Evolutionary conservation across 2,329 filamentous ascomycete genomes (phyloP), one percentile per base, ranked within the genome.

Genomic region (Bipolaris oryzae): DNA sequence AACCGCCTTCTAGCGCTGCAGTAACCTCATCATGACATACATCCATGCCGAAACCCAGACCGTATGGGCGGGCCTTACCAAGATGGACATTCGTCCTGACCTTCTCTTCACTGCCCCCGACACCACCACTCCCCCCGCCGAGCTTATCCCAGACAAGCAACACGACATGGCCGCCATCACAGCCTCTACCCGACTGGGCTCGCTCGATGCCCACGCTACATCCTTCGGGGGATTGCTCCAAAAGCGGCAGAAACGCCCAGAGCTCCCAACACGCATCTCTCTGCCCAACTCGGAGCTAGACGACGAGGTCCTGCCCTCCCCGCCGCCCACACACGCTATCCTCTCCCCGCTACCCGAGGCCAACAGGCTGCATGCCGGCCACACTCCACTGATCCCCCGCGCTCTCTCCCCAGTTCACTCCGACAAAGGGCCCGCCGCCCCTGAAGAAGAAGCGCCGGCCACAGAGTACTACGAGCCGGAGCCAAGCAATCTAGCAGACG

Each of bases 301-400:
- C 33, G 60, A 68, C 18, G 68, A 76, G 43, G 61, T 62, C 20
- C 69, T 73, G 15, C 56, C 55, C 1, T 76, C 72, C 6, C 74
- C 74, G 23, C 71, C 72, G 1, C 66, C 71, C 13, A 74, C 73
- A 20, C 62, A 68, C 23, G 65, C 67, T 6, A 15, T 53, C 5
- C 55, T 76, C 23, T 75, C 73, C 6, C 75, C 75, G 1, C 57
- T 76, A 5, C 74, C 74, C 9, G 68, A 64, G 31, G 67, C 69
- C 31, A 76, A 77, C 49, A 71, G 45, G 33, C 68, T 70, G 25
- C 68, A 74, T 57, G 75, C 75, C 13, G 75, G 75, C 3, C 75
- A 77, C 52, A 77, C 75, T 1, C 75, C 75, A 11, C 57, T 75
- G 37, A 59, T 71, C 16, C 67, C 71, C 11, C 62, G 62, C 33